Evolutionary conservation across 257 asterid genomes (phyloP), one percentile per base, ranked within the genome.

Genomic region (Solanum chiquidenum): DNA sequence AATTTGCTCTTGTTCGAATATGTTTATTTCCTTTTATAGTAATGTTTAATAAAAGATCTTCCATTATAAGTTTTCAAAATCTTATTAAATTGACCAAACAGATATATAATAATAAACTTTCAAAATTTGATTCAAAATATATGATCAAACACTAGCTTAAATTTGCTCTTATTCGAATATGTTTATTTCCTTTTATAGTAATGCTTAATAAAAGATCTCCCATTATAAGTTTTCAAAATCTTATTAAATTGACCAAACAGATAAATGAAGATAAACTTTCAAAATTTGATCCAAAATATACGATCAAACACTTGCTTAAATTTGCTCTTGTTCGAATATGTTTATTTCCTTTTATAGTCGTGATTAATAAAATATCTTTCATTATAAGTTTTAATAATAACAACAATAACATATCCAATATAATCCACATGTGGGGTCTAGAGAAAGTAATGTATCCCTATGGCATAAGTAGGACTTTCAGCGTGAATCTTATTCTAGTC

Each of bases 391-490:
- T 29, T 29, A 58, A 7, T 58, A 58, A 58, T 55, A 55, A 55
- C 64, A 55, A 55, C 5, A 55, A 55, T 55, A 58, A 58, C 12
- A 58, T 58, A 58, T 20, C n/a, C 11, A 20, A 58, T 58, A 58
- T 58, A 58, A 20, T 7, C 0, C 25, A 58, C 25, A 55, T 20
- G 2, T 3, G 12, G 12, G 5, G 25, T 58, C 0, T 0, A 25
- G 66, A 58, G 25, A 20, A 58, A 58, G 66, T 58, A 58, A 58
- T 58, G 66, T 58, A 58, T 20, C 25, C 66, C 25, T 20, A 3
- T 58, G 66, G 11, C 25, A 58, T 20, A 7, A 20, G 25, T 58
- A 58, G 0, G 12, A 58, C 25, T 55, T 55, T 20, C 1, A 0
- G 11, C 12, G 25, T 20, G 12, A 58, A 58, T 58, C 12, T 20